phyloP scores from a whole-genome alignment of 2,329 filamentous ascomycete genomes.

The Fusarium marasasianum region DNA sequence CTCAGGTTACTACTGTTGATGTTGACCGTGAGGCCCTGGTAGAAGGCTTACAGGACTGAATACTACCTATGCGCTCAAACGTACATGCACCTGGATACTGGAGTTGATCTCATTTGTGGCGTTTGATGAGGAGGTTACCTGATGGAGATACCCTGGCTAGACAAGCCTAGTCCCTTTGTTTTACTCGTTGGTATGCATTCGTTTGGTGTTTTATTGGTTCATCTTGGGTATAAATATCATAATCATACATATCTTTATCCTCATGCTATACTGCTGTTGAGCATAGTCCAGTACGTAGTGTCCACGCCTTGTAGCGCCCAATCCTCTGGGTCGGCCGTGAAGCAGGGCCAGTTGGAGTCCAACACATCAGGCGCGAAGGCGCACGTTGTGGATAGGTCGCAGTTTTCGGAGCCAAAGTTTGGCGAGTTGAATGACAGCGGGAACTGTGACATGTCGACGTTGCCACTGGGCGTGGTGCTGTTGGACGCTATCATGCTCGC shows the following conservation, averaged over 20 bases:
- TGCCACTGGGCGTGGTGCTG: conserved; percentile 14
- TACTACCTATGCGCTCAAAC: background rate
- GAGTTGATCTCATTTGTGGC: conserved; percentile 40
- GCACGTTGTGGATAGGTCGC: conserved; percentile 10
- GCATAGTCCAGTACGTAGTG: conserved; percentile 48
- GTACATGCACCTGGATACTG: conserved; percentile 24
- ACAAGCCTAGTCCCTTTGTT: conserved; percentile 35
- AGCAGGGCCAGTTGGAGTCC: conserved; percentile 38
- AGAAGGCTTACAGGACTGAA: conserved; percentile 60
- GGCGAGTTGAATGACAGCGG: conserved; percentile 18
- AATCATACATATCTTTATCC: conserved; percentile 11
- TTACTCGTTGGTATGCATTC: conserved; percentile 20
- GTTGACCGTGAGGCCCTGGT: conserved; percentile 69
- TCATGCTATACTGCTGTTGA: conserved; percentile 40
- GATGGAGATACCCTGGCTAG: conserved; percentile 43
- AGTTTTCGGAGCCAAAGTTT: conserved; percentile 1
- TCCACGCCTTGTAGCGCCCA: conserved; percentile 55
- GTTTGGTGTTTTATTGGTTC: conserved; percentile 23
- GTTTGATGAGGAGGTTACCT: conserved; percentile 34
- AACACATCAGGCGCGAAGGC: conserved; percentile 15
- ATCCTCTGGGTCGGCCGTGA: conserved; percentile 47
- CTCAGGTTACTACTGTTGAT: conserved; percentile 65
- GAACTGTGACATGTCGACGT: conserved; percentile 13
- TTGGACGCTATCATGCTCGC: conserved; percentile 23
- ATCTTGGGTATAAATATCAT: conserved; percentile 34